These are phyloP conservation scores for Hygrophoropsis aurantiaca DNA, from an alignment of 768 basidiomycete species.

Conservation along the genomic window DNA sequence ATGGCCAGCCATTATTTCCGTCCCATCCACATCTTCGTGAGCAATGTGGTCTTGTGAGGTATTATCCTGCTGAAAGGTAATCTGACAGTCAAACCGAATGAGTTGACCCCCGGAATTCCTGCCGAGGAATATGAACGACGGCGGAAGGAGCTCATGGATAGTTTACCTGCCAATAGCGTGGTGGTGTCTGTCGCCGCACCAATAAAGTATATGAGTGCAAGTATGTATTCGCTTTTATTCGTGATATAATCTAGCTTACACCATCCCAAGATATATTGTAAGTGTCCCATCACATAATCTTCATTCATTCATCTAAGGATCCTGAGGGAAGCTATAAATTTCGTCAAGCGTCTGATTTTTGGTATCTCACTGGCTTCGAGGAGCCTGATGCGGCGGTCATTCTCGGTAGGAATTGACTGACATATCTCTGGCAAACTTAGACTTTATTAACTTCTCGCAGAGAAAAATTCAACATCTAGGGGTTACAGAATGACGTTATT, in stretches of 20 bases:
- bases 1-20: slow-evolving; percentile 74
- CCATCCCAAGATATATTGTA: slow-evolving; percentile 68
- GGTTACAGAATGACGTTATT: slow-evolving; percentile 91
- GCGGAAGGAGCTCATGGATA: slow-evolving; percentile 67
- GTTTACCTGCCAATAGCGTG: slow-evolving; percentile 67
- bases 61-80: slow-evolving; percentile 4
- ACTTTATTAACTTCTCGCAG: slow-evolving; percentile 34
- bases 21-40: slow-evolving; percentile 83
- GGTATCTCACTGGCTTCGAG: slow-evolving; percentile 95
- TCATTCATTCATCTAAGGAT: background rate
- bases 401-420: slow-evolving; percentile 50
- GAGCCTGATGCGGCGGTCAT: slow-evolving; percentile 91
- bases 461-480: slow-evolving; percentile 65
- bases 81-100: slow-evolving; percentile 51
- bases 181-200: slow-evolving; percentile 79
- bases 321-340: slow-evolving; percentile 78
- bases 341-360: slow-evolving; percentile 88
- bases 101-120: slow-evolving; percentile 83
- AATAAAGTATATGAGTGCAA: slow-evolving; percentile 82
- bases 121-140: slow-evolving; percentile 75
- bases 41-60: slow-evolving; percentile 17
- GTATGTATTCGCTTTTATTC: slow-evolving; percentile 44
- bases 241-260: slow-evolving; percentile 7
- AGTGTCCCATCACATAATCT: slow-evolving; percentile 26
- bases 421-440: background rate